A percentile compares a stretch with the other conserved stretches of the same genome.
phyloP scores from a whole-genome alignment of 768 basidiomycete genomes.

The Pluteus cervinus region DNA sequence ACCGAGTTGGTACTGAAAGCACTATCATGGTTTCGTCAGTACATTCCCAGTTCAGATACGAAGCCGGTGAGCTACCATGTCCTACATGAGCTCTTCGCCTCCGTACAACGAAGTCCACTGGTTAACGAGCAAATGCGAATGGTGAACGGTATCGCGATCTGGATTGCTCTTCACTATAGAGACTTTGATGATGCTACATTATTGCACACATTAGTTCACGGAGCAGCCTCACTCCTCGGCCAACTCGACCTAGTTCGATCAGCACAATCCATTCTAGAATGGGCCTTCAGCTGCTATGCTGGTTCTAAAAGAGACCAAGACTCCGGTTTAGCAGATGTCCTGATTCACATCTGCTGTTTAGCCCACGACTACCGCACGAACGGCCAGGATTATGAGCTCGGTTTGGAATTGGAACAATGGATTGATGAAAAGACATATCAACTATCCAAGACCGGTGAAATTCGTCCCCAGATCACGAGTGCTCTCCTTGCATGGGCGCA shows the following conservation, averaged over 20 bases:
- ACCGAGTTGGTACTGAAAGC: slow-evolving; percentile 46
- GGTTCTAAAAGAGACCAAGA: slow-evolving; percentile 34
- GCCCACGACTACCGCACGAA: slow-evolving; percentile 49
- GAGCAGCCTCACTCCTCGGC: slow-evolving; percentile 56
- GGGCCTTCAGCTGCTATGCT: slow-evolving; percentile 59
- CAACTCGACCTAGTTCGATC: slow-evolving; percentile 63
- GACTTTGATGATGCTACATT: slow-evolving; percentile 55
- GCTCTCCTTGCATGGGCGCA: slow-evolving; percentile 78
- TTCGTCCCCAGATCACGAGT: slow-evolving; percentile 38
- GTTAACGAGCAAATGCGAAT: slow-evolving; percentile 81
- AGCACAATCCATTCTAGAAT: slow-evolving; percentile 74
- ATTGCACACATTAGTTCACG: slow-evolving; percentile 63
- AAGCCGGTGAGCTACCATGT: slow-evolving; percentile 73
- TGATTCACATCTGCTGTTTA: slow-evolving; percentile 62
- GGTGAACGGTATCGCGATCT: slow-evolving; percentile 66
- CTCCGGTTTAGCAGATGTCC: slow-evolving; percentile 52
- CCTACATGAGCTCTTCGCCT: slow-evolving; percentile 64
- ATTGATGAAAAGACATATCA: slow-evolving; percentile 47
- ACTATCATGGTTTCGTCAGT: slow-evolving; percentile 52
- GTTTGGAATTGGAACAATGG: slow-evolving; percentile 58
- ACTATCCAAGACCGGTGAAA: slow-evolving; percentile 31
- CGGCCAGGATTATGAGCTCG: slow-evolving; percentile 32
- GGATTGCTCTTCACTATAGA: slow-evolving; percentile 56
- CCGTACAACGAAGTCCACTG: slow-evolving; percentile 59
- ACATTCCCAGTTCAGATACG: slow-evolving; percentile 33